phyloP scores from a whole-genome alignment of 148 eudicot genomes.

The Pharnaceum exiguum region DNA sequence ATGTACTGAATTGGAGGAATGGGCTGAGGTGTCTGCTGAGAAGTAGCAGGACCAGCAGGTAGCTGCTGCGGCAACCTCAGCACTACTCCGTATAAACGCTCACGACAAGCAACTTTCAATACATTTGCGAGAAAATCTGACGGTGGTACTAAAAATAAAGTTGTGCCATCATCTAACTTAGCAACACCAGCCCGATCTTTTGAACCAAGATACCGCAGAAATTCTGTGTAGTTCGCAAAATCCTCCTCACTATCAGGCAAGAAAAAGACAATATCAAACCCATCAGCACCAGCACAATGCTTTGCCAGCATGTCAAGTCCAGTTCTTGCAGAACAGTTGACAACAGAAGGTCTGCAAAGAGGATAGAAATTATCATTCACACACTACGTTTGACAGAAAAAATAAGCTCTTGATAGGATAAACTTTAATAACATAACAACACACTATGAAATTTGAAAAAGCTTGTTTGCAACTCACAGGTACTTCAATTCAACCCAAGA shows the following conservation, averaged over 20 bases:
- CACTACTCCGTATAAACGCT: slow-evolving; percentile 91
- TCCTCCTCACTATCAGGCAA: slow-evolving; percentile 93
- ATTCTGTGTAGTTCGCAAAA: slow-evolving; percentile 92
- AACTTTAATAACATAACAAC: too few relatives aligned
- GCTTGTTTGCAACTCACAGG: too few relatives aligned
- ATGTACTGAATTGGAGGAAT: slow-evolving; percentile 28
- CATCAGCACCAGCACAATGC: slow-evolving; percentile 76
- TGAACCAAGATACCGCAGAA: slow-evolving; percentile 66
- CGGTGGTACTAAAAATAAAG: slow-evolving; percentile 92
- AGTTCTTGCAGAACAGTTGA: slow-evolving; percentile 89
- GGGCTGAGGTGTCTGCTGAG: slow-evolving; percentile 34
- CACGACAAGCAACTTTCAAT: slow-evolving; percentile 64
- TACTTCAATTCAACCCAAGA: too few relatives aligned
- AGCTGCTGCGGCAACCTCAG: slow-evolving; percentile 58
- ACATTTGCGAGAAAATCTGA: slow-evolving; percentile 75
- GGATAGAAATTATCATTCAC: background rate
- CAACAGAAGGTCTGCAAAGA: slow-evolving; percentile 71
- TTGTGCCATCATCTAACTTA: slow-evolving; percentile 86
- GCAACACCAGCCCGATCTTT: slow-evolving; percentile 92
- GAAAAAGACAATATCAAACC: slow-evolving; percentile 67
- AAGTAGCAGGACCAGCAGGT: slow-evolving; percentile 33
- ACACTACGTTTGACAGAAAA: too few relatives aligned
- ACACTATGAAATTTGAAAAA: too few relatives aligned
- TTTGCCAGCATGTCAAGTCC: slow-evolving; percentile 79
- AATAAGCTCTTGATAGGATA: too few relatives aligned